A percentile compares a stretch with the other conserved stretches of the same genome.
Conservation (phyloP, 768 basidiomycete species). For the Artomyces pyxidatus region DNA sequence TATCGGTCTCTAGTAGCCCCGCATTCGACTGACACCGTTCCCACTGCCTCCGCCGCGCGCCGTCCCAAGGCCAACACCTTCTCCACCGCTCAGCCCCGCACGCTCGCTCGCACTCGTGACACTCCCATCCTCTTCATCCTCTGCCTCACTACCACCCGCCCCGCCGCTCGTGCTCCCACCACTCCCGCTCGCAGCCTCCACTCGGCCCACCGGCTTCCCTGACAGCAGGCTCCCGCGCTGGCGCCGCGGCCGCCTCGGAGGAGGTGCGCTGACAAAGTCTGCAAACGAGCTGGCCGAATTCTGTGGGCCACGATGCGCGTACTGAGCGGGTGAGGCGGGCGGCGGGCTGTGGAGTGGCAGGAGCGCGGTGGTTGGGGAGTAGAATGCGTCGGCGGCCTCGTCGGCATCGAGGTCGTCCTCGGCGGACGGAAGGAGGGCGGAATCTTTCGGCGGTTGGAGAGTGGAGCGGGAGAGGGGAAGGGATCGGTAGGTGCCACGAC, state of each 20-base stretch:
- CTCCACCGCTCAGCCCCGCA: no score
- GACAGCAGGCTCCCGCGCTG: conserved; percentile 17
- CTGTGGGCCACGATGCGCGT: conserved; percentile 23
- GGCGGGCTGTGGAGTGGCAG: conserved; percentile 46
- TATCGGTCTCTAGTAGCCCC: no score
- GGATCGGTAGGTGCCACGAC: conserved; percentile 81
- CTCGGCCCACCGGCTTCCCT: conserved; percentile 17
- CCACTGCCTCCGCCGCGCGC: neutral
- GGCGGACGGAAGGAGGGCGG: conserved; percentile 32
- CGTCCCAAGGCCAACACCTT: neutral
- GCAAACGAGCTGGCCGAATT: conserved; percentile 34
- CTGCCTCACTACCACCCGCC: conserved; percentile 32
- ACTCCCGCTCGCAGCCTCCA: conserved; percentile 7
- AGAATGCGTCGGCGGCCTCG: conserved; percentile 49
- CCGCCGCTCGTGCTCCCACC: conserved; percentile 18
- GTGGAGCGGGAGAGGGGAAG: conserved; percentile 43
- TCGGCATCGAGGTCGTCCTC: conserved; percentile 55
- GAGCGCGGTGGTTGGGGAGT: conserved; percentile 27
- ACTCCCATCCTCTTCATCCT: conserved; percentile 38
- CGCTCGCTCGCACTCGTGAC: neutral
- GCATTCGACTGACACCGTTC: neutral
- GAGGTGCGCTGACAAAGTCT: conserved; percentile 55
- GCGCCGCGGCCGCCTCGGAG: conserved; percentile 17
- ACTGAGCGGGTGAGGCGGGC: conserved; percentile 7
- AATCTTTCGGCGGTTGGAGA: conserved; percentile 9